Evolutionary conservation across 192 early-diverging fungal genomes (phyloP), one percentile per base, ranked within the genome.

Genomic region (Allomyces arbusculus): DNA sequence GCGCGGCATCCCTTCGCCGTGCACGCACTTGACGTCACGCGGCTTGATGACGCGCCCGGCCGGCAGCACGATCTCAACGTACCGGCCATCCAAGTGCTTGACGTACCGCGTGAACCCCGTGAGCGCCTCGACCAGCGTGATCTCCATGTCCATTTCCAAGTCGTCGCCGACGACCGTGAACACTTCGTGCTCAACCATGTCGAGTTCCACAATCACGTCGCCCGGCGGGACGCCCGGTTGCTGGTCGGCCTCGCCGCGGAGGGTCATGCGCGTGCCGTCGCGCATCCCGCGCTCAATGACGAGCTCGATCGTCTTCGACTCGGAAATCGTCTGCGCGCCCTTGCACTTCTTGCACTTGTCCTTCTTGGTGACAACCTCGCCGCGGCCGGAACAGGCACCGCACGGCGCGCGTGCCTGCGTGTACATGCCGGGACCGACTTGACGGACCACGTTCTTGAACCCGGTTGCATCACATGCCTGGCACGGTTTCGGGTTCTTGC

Each of bases 171-270:
- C 76, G 43, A 94, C 82, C 64, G 84, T 80, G 77, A 99, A 94
- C 10, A 78, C 68, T 10, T 76, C 74, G 70, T 99, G 92, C 25
- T 78, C 70, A 68, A 87, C 88, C 74, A 94, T 86, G 65, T 90
- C 79, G 23, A 99, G 73, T 22, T 92, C 88, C 78, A 99, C 88
- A 64, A 94, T 82, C 22, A 97, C 86, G 73, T 97, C 94, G 28
- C 89, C 91, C 23, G 96, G 85, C 33, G 89, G 84, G 63, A 90
- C 77, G 66, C 85, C 92, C 3, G 96, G 96, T 67, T 83, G 81
- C 72, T 97, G 94, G 75, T 99, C 96, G 63, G 87, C 96, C 74
- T 97, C 93, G 25, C 94, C 94, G 66, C 78, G 76, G 76, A 97
- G 89, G 6, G 83, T 79, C 65, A 99, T 93, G 75, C 84, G 86